Evolutionary conservation across 78 protist species (phyloP), one percentile per base, ranked within the genome.

Genomic region (Acrasis kona): DNA sequence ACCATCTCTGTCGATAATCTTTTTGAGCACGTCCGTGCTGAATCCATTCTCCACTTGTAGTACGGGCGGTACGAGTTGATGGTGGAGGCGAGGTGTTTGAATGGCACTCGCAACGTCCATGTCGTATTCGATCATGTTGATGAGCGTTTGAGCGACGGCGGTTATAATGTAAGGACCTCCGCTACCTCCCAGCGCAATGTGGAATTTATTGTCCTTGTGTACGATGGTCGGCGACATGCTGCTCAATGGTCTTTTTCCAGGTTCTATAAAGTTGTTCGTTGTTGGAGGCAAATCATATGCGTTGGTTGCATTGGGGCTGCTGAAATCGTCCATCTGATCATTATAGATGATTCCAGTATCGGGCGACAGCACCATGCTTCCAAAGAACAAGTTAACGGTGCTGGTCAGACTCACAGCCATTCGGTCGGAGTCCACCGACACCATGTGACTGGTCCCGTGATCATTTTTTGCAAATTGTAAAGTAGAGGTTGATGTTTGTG

Each of bases 321-420:
- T 39, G 12, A 79, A 79, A 30, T 79, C 83, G 61, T 79, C 83
- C 83, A 71, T 69, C 71, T 79, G 74, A 69, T 79, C 37, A 75
- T 79, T 79, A 37, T 72, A 69, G 10, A 79, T 3, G 10, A 79
- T 42, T 30, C 83, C 83, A 10, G 37, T 41, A 29, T 3, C 1
- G 10, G 66, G 31, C 1, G 75, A 68, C 28, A 50, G 19, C 10
- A 69, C 1, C 36, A 27, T 64, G 28, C 67, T 4, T 27, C 83
- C 83, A 7, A 70, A 79, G 27, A 2, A 7, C n/a, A 57, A 67
- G 61, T 79, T 79, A 66, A 79, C 67, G 27, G 83, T 79, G 36
- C 38, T 10, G 32, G 83, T 79, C 12, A 79, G 5, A 9, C 68
- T 0, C 34, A 72, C 77, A 10, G 78, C 68, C 1, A 38, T 70